Evolutionary conservation across 2,329 filamentous ascomycete genomes (phyloP).

Genomic region (Aspergillus sp.): DNA sequence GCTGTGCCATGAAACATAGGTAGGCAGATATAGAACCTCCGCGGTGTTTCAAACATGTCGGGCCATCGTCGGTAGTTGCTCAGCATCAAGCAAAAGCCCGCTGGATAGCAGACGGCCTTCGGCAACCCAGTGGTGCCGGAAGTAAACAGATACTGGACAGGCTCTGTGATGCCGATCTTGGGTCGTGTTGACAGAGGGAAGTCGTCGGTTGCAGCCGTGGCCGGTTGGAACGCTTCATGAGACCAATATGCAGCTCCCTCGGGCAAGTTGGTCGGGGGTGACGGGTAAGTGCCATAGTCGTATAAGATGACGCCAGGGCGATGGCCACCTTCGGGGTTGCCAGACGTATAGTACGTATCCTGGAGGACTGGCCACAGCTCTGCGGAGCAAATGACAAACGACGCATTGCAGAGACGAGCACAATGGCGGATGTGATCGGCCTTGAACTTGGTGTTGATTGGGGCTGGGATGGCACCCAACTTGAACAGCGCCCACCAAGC

Average conservation of each 20-base stretch:
- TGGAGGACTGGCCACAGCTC: not conserved
- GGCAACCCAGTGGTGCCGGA: slow-evolving; percentile 2
- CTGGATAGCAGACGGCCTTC: slow-evolving; percentile 4
- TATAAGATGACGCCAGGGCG: not conserved
- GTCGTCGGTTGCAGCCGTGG: not conserved
- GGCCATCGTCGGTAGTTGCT: not conserved
- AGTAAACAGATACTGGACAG: slow-evolving; percentile 4
- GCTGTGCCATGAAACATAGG: slow-evolving; percentile 4
- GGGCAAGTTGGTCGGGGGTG: not conserved
- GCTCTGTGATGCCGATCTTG: not conserved
- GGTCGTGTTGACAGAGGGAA: not conserved
- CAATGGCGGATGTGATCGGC: slow-evolving; percentile 1
- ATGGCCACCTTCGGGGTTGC: not conserved
- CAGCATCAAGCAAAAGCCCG: slow-evolving; percentile 2
- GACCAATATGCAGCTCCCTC: not conserved
- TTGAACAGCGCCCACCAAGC: slow-evolving; percentile 5
- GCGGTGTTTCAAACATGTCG: not conserved
- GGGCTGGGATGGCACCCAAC: slow-evolving; percentile 1
- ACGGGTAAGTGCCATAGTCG: slow-evolving; percentile 1
- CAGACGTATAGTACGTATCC: not conserved
- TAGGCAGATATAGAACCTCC: slow-evolving; percentile 5
- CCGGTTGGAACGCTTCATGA: not conserved
- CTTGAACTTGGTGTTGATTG: slow-evolving; percentile 4
- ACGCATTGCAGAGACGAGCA: not conserved
- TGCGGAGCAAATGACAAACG: not conserved